Conservation (phyloP, 371 early-diverging fungal genomes). For the Amoeboradix gromovi region DNA sequence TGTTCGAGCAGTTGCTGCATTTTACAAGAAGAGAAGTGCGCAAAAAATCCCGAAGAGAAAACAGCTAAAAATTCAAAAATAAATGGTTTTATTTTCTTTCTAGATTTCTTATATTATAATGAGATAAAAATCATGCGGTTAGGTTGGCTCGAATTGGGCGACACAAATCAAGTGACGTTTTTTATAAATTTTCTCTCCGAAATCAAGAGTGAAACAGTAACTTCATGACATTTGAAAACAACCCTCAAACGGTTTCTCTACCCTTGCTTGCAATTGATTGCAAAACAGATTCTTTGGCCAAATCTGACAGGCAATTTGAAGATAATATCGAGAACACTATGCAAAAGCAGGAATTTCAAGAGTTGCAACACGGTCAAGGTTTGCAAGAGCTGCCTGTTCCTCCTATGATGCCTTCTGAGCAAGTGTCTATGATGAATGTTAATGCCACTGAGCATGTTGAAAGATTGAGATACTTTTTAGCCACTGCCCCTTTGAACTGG, state of each 20-base stretch:
- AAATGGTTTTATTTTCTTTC: no score
- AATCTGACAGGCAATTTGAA: background rate
- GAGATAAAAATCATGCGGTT: no score
- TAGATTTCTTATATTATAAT: no score
- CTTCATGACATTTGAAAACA: no score
- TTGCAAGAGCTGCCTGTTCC: background rate
- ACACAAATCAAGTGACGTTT: no score
- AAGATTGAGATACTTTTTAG: conserved; percentile 23
- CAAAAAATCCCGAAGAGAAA: background rate
- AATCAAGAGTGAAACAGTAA: no score
- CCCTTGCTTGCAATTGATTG: no score
- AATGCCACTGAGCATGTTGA: conserved; percentile 8
- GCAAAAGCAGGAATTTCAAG: background rate
- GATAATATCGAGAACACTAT: background rate
- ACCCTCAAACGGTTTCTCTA: no score
- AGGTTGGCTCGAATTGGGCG: no score
- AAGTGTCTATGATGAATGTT: background rate
- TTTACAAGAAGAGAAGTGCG: background rate
- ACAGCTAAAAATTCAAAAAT: no score
- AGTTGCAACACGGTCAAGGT: background rate
- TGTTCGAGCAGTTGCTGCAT: background rate
- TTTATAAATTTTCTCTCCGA: no score
- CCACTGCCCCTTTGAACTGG: conserved; percentile 28
- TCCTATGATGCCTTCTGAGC: background rate
- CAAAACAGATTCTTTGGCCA: no score